A percentile compares a stretch with the other conserved stretches of the same genome.
These are phyloP conservation scores for Dictyostelium gargantuum DNA, from an alignment of 208 protist species.

Conservation along the genomic window DNA sequence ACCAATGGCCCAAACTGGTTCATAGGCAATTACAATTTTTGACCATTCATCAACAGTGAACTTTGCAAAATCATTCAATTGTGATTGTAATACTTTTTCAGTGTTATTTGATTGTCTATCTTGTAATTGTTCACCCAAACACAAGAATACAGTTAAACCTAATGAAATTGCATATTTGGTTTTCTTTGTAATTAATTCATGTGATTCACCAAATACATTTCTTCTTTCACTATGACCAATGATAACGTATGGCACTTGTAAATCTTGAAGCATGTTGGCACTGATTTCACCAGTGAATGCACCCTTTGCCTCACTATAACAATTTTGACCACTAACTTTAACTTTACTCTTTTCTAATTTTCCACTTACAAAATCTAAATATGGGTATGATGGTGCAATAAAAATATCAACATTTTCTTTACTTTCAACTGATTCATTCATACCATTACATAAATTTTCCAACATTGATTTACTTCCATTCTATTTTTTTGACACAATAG, in stretches of 20 bases:
- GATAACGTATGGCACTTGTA: constrained; percentile 93
- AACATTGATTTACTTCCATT: constrained; percentile 87
- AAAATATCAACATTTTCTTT: constrained; percentile 86
- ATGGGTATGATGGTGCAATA: constrained; percentile 71
- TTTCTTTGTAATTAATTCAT: constrained; percentile 94
- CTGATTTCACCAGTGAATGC: constrained; percentile 82
- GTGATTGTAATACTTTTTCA: constrained; percentile 89
- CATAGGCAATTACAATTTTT: constrained; percentile 97
- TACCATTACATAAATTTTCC: constrained; percentile 62
- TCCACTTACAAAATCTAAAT: constrained; percentile 30
- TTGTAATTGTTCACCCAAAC: constrained; percentile 96
- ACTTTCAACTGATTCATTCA: constrained; percentile 84
- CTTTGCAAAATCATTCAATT: constrained; percentile 76
- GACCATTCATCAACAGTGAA: constrained; percentile 83
- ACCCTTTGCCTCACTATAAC: constrained; percentile 68
- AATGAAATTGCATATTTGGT: constrained; percentile 84
- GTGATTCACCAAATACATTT: constrained; percentile 93
- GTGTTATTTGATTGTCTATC: constrained; percentile 93
- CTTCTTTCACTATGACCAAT: constrained; percentile 98
- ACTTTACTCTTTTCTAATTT: not conserved
- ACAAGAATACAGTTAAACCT: constrained; percentile 95
- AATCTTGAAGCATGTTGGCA: constrained; percentile 93
- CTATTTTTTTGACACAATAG: too few species aligned
- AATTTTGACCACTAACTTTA: constrained; percentile 76
- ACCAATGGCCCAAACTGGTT: constrained; percentile 99